Evolutionary conservation across 108 stramenopile genomes (phyloP).

Genomic region (Nitzschia sp.): DNA sequence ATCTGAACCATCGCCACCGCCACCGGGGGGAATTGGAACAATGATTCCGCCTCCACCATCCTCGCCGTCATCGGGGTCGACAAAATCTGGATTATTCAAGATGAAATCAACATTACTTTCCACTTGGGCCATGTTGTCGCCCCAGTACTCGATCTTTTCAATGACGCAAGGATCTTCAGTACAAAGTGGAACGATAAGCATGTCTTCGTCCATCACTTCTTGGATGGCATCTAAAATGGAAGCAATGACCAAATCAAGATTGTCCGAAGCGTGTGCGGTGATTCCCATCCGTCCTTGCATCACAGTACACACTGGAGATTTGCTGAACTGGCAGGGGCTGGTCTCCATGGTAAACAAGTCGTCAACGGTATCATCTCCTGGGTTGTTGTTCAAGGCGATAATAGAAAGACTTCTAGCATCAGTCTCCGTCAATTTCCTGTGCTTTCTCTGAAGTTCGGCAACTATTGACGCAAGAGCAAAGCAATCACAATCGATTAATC

Average conservation of each 20-base stretch:
- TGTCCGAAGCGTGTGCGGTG: slow-evolving; percentile 14
- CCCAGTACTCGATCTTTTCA: slow-evolving; percentile 30
- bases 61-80: slow-evolving; percentile 1
- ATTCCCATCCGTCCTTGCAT: slow-evolving; percentile 32
- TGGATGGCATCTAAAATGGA: slow-evolving; percentile 38
- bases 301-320: slow-evolving; percentile 16
- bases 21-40: not conserved
- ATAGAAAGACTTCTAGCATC: slow-evolving; percentile 23
- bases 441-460: not conserved
- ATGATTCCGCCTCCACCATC: not conserved
- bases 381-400: slow-evolving; percentile 27
- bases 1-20: not conserved
- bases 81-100: no score
- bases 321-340: slow-evolving; percentile 21
- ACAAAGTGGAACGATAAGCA: slow-evolving; percentile 4
- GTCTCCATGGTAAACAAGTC: not conserved
- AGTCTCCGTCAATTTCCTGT: slow-evolving; percentile 14
- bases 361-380: slow-evolving; percentile 12
- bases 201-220: slow-evolving; percentile 25
- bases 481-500: no score
- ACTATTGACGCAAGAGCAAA: not conserved
- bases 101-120: not conserved
- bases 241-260: slow-evolving; percentile 14
- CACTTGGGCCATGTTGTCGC: slow-evolving; percentile 31
- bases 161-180: slow-evolving; percentile 10